phyloP scores from a whole-genome alignment of 2,329 filamentous ascomycete species.

The Xylariaceae sp. region DNA sequence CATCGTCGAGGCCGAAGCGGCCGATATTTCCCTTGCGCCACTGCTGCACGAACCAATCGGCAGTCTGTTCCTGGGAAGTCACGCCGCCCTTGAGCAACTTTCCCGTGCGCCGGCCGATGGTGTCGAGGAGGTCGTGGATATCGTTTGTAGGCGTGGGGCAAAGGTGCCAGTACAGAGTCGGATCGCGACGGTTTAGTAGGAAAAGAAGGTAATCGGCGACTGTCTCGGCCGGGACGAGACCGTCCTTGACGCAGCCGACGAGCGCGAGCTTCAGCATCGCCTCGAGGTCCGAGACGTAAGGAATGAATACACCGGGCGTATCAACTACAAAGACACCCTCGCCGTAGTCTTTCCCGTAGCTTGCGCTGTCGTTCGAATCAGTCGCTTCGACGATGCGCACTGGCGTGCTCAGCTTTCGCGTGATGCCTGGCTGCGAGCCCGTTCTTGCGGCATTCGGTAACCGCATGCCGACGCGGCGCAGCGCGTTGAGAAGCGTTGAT shows the following conservation, averaged over 20 bases:
- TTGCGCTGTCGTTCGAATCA: background rate
- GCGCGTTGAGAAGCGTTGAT: slow-evolving; percentile 83
- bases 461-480: slow-evolving; percentile 62
- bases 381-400: slow-evolving; percentile 62
- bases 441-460: slow-evolving; percentile 67
- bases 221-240: slow-evolving; percentile 69
- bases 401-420: slow-evolving; percentile 73
- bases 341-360: slow-evolving; percentile 32
- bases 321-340: slow-evolving; percentile 78
- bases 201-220: slow-evolving; percentile 88
- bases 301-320: slow-evolving; percentile 92
- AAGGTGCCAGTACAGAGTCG: slow-evolving; percentile 56
- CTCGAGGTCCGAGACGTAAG: slow-evolving; percentile 77
- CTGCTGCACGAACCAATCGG: slow-evolving; percentile 72
- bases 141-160: slow-evolving; percentile 71
- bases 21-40: slow-evolving; percentile 77
- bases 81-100: slow-evolving; percentile 67
- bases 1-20: slow-evolving; percentile 70
- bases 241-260: slow-evolving; percentile 85
- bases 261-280: slow-evolving; percentile 94
- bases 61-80: slow-evolving; percentile 65
- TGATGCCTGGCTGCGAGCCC: slow-evolving; percentile 83
- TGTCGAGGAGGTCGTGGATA: slow-evolving; percentile 63
- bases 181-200: slow-evolving; percentile 66
- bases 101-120: slow-evolving; percentile 68